Percentiles rank a stretch among this genome's conserved stretches.
phyloP scores from a whole-genome alignment of 108 stramenopile genomes.

The Pinguiococcus pyrenoidosus region DNA sequence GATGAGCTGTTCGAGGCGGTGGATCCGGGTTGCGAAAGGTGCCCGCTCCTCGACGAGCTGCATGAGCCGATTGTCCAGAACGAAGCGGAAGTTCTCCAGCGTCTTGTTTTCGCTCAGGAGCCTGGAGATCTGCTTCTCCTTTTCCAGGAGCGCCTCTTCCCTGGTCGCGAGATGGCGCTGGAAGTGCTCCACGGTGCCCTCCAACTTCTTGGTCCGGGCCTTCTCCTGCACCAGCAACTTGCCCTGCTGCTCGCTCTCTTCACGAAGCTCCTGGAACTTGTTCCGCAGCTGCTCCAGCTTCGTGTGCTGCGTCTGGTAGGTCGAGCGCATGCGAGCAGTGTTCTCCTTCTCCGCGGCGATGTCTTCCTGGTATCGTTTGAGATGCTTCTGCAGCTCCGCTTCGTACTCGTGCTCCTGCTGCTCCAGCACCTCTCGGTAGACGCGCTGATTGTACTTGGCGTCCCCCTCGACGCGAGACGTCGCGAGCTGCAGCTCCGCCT shows the following conservation, averaged over 20 bases:
- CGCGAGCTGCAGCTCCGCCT: constrained; percentile 24
- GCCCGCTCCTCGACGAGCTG: constrained; percentile 42
- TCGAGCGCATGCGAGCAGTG: constrained; percentile 22
- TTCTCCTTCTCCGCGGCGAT: constrained; percentile 29
- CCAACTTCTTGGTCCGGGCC: constrained; percentile 23
- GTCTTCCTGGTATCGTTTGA: constrained; percentile 33
- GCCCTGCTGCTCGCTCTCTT: constrained; percentile 12
- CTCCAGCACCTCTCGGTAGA: constrained; percentile 29
- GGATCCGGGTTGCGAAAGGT: constrained; percentile 39
- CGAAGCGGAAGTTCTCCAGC: constrained; percentile 48
- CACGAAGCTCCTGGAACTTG: constrained; percentile 29
- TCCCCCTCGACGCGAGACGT: constrained; percentile 24
- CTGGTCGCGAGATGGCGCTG: constrained; percentile 27
- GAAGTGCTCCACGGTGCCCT: constrained; percentile 29
- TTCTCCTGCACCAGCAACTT: constrained; percentile 32
- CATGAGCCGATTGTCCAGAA: constrained; percentile 44
- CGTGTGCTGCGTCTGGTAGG: constrained; percentile 20
- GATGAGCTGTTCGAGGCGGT: constrained; percentile 40
- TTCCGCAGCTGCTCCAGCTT: constrained; percentile 44
- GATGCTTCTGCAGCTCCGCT: constrained; percentile 39
- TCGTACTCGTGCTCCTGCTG: constrained; percentile 52
- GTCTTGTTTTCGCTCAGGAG: constrained; percentile 35
- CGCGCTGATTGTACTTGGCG: constrained; percentile 33
- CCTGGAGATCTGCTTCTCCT: constrained; percentile 36
- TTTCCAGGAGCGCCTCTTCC: constrained; percentile 27